Conservation (phyloP, 202 grass and related monocot genomes). For the Carex arenaria region DNA sequence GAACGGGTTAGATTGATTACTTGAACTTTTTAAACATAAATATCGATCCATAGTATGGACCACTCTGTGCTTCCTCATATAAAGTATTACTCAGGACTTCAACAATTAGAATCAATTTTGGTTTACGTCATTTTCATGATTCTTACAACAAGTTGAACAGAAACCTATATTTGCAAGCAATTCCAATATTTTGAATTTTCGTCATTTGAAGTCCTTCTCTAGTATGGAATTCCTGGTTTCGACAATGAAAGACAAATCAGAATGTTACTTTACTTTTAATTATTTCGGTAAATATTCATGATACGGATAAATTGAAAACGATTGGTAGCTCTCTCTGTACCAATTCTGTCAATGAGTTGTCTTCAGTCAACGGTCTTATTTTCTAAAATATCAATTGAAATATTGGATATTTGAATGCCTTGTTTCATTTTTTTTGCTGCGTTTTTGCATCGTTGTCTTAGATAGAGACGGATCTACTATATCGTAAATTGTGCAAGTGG, state of each 20-base stretch:
- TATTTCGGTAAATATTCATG: slow-evolving; percentile 4
- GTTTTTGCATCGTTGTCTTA: neutral
- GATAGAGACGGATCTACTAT: neutral
- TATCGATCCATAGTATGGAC: too few species aligned
- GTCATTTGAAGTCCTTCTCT: neutral
- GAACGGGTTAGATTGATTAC: too few species aligned
- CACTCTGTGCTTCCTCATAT: too few species aligned
- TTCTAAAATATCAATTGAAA: neutral
- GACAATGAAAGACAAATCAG: neutral
- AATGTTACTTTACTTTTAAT: neutral
- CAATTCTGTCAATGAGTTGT: neutral
- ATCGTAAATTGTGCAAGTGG: neutral
- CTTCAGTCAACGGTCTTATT: neutral
- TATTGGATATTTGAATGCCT: neutral
- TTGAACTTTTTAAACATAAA: too few species aligned
- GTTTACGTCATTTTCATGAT: neutral
- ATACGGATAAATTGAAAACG: neutral
- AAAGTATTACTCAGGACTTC: neutral
- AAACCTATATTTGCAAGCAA: neutral
- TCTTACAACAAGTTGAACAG: neutral
- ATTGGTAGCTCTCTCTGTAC: neutral
- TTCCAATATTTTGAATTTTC: neutral
- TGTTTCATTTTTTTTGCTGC: neutral
- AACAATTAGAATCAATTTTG: neutral
- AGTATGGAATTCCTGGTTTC: neutral